Evolutionary conservation across 2,329 filamentous ascomycete species (phyloP).

Genomic region (Elsinoe necatrix): DNA sequence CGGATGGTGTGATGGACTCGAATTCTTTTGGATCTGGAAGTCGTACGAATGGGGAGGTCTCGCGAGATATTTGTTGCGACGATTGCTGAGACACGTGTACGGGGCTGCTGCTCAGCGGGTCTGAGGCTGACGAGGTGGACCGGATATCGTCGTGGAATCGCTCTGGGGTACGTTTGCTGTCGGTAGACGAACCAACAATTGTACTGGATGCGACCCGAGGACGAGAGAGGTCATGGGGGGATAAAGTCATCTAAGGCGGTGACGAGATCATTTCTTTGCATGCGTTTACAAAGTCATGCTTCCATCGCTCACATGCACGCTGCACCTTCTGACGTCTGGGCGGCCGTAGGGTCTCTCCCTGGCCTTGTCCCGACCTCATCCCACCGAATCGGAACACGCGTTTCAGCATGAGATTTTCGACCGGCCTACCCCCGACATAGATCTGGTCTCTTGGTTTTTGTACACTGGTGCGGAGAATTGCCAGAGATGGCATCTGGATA

Average conservation of each 20-base stretch:
- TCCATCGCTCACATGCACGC: neutral
- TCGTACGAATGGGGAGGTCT: constrained; percentile 25
- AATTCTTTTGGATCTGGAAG: constrained; percentile 22
- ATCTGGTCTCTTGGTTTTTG: neutral
- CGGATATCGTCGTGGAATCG: constrained; percentile 21
- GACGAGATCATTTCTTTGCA: constrained; percentile 7
- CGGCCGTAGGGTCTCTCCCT: neutral
- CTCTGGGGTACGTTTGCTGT: constrained; percentile 17
- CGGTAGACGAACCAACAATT: neutral
- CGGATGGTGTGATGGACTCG: constrained; percentile 9
- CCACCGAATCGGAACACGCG: constrained; percentile 7
- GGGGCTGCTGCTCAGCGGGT: constrained; percentile 23
- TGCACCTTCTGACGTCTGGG: constrained; percentile 1
- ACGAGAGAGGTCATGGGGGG: constrained; percentile 6
- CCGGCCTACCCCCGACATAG: neutral
- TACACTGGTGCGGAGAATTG: neutral
- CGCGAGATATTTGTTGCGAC: constrained; percentile 24
- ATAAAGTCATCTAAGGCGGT: constrained; percentile 12
- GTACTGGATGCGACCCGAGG: constrained; percentile 5
- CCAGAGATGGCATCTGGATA: neutral
- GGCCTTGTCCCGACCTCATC: neutral
- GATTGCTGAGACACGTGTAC: constrained; percentile 19
- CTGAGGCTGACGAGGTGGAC: constrained; percentile 23
- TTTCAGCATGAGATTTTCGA: neutral
- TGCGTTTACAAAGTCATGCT: neutral